These are phyloP conservation scores for Tieghemiomyces parasiticus DNA, from an alignment of 192 early-diverging fungal genomes.

Conservation along the genomic window DNA sequence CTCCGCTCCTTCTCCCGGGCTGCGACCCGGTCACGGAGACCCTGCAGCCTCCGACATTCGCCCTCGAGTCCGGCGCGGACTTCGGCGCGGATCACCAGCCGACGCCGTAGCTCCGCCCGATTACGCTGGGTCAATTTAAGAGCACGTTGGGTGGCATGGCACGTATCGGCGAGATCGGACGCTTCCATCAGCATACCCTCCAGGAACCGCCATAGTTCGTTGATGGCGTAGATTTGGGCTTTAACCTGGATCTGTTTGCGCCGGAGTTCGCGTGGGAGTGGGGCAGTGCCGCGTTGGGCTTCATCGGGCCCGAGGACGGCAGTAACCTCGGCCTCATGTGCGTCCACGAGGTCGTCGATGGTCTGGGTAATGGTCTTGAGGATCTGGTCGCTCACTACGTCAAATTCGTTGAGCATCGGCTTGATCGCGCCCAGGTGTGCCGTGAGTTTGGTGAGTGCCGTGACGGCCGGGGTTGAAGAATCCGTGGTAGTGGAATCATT, in stretches of 20 bases:
- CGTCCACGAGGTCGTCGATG: neutral
- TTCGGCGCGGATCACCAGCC: neutral
- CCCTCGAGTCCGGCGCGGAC: too few relatives aligned
- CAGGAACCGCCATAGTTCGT: constrained; percentile 8
- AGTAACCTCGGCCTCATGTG: neutral
- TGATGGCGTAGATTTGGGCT: constrained; percentile 1
- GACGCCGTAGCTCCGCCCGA: neutral
- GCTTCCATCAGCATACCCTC: constrained; percentile 7
- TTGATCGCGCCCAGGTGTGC: constrained; percentile 13
- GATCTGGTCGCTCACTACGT: neutral
- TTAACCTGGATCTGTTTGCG: neutral
- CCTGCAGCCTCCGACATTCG: too few relatives aligned
- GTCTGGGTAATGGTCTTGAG: neutral
- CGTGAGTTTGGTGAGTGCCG: too few relatives aligned
- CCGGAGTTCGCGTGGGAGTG: neutral
- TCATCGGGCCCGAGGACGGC: neutral
- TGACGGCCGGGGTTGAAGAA: too few relatives aligned
- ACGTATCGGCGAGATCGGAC: neutral
- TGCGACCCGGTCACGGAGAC: too few relatives aligned
- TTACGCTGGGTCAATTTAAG: neutral
- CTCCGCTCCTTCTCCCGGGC: too few relatives aligned
- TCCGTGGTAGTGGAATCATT: too few relatives aligned
- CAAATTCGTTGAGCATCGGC: constrained; percentile 3
- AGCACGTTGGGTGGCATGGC: neutral
- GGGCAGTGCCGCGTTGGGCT: neutral